Base-by-base conservation (phyloP, 2,329 filamentous ascomycete genomes). In the Tolypocladium paradoxum region DNA sequence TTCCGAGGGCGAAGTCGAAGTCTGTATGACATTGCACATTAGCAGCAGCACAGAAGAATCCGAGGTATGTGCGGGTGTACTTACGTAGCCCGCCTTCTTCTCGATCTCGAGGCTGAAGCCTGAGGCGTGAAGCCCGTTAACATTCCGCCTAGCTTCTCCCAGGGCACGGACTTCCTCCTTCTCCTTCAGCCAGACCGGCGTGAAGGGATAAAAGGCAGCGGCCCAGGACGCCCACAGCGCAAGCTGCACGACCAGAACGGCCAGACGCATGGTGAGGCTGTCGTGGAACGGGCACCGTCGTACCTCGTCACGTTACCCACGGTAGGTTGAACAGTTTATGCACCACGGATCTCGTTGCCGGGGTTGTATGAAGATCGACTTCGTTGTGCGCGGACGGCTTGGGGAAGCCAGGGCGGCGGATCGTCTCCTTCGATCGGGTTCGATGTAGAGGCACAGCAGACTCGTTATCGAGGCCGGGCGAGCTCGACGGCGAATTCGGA, bases 151-250 rank as follows among this genome's bases (percentile, higher is more conserved):
- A 43, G 59, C 66, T 62, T 53, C 63, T 53, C 40, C 51, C 16
- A 49, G 16, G 4, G 27, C 11, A 18, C 48, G 56, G 50, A 54
- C 53, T 49, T 62, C 60, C 35, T 65, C 63, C 50, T 65, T 51
- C 50, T 68, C 62, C 48, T 62, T 52, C 48, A 62, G 57, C 70
- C 70, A 72, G 52, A 54, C 53, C 9, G 75, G 74, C 24, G 61
- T 63, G 61, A 71, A 78, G 5, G 73, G 73, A 49, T 66, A 76
- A 62, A 81, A 77, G 51, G 78, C 78, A 51, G 72, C 64, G 52
- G 69, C 69, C 49, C 69, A 64, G 38, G 72, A 67, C 52, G 71
- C 67, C 68, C 73, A 78, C 62, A 80, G 62, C 59, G 74, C 70
- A 62, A 81, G 63, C 61, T 74, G 73, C 55, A 75, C 60, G 45